Base-by-base conservation (phyloP, 345 rosid genomes). In the Lagerstroemia speciosa region DNA sequence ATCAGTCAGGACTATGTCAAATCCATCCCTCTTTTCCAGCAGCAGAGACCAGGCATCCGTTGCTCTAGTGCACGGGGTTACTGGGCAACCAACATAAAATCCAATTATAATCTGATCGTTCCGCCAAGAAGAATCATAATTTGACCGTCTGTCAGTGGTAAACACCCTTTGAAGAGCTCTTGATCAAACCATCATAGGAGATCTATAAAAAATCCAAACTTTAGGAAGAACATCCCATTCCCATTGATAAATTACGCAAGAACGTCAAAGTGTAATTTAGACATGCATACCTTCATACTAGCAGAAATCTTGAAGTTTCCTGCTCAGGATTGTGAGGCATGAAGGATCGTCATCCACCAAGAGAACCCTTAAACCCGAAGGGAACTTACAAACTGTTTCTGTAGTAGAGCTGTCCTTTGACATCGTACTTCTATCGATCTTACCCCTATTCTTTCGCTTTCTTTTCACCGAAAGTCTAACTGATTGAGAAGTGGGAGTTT, bases 1-100 rank as follows among this genome's bases (percentile, higher is more conserved):
- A 12, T 71, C 69, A 5, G 40, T 40, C 64, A 65, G 3, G 37
- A 71, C 55, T 2, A 71, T 64, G 41, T 65, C 74, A 8, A 71
- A 71, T 29, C 65, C 33, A 10, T 40, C 37, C 37, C 29, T 53
- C 29, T 46, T 50, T 19, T 52, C 64, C 50, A 62, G 37, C 32
- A 71, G 67, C 32, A 52, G 24, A 16, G 20, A 29, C 12, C 50
- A 9, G 0, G 69, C 74, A 22, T 65, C 63, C 65, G 38, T 60
- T 19, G 62, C 65, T 20, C 41, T 20, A 29, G 2, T 40, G 53
- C 70, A 66, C 15, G 3, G 16, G 15, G 17, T 11, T 43, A 6
- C 11, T 7, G 11, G 11, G 15, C n/a, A 41, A 41, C 8, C 8
- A 15, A 26, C 32, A n/a, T n/a, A 31, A 66, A 33, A 43, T 65